Evolutionary conservation across 2,329 filamentous ascomycete species (phyloP).

Genomic region (Dothideomycetidae sp.): DNA sequence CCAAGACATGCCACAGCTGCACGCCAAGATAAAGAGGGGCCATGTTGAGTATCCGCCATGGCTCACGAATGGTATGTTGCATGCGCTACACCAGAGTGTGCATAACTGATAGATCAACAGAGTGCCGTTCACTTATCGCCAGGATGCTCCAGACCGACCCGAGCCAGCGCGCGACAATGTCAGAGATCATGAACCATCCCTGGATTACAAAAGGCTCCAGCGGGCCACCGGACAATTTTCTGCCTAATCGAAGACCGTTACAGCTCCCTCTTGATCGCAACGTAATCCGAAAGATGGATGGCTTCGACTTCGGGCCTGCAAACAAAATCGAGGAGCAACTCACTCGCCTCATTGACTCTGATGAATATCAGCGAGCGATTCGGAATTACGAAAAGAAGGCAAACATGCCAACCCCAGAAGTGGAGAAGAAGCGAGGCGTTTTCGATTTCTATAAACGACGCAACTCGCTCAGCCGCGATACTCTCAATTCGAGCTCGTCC

Average conservation of each 20-base stretch:
- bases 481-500: conserved; percentile 64
- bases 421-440: conserved; percentile 78
- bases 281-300: conserved; percentile 86
- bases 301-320: conserved; percentile 87
- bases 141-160: conserved; percentile 95
- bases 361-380: conserved; percentile 84
- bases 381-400: conserved; percentile 53
- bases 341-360: conserved; percentile 74
- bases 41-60: conserved; percentile 90
- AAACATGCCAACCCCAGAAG: conserved; percentile 41
- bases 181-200: conserved; percentile 85
- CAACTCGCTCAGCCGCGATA: conserved; percentile 83
- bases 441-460: conserved; percentile 96
- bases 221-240: conserved; percentile 73
- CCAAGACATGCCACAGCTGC: conserved; percentile 95
- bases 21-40: conserved; percentile 98
- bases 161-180: conserved; percentile 66
- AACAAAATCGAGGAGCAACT: conserved; percentile 73
- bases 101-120: conserved; percentile 32
- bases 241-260: conserved; percentile 74
- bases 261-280: conserved; percentile 68
- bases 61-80: conserved; percentile 63
- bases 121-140: conserved; percentile 85
- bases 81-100: background rate
- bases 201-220: conserved; percentile 93